A percentile compares a stretch with the other conserved stretches of the same genome.
Evolutionary conservation across 148 eudicot species (phyloP).

Genomic region (Arbutus unedo): DNA sequence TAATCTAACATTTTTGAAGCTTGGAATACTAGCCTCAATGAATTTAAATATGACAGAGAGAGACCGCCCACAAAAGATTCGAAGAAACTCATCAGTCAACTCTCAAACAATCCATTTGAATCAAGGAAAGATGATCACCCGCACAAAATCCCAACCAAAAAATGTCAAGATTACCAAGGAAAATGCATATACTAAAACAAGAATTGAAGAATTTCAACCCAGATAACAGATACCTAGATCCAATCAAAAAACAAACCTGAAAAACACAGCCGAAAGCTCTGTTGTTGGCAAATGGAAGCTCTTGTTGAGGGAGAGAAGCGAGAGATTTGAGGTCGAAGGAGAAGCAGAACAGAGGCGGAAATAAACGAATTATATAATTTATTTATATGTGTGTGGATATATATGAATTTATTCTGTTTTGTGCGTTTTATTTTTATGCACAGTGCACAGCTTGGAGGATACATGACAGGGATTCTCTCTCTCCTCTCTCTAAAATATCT

Average conservation of each 20-base stretch:
- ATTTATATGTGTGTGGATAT: background rate
- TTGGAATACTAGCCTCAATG: background rate
- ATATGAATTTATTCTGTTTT: background rate
- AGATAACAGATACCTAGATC: conserved; percentile 24
- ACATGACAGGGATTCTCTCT: background rate
- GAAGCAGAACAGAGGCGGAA: conserved; percentile 27
- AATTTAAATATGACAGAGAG: background rate
- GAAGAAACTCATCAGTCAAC: conserved; percentile 4
- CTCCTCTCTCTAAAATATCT: no score
- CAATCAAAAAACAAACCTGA: conserved; percentile 45
- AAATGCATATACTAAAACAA: background rate
- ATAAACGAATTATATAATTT: background rate
- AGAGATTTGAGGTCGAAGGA: conserved; percentile 29
- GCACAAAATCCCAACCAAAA: background rate
- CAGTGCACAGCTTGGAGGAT: background rate
- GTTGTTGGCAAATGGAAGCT: conserved; percentile 22
- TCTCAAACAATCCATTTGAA: background rate
- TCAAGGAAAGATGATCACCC: background rate
- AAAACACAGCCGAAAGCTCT: conserved; percentile 19
- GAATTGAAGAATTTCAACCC: background rate
- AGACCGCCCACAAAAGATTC: background rate
- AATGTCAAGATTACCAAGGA: background rate
- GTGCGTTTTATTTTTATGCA: background rate
- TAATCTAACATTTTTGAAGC: conserved; percentile 11
- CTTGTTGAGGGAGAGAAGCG: conserved; percentile 5